Evolutionary conservation across 108 stramenopile species (phyloP).

Genomic region (Nannochloropsis salina): DNA sequence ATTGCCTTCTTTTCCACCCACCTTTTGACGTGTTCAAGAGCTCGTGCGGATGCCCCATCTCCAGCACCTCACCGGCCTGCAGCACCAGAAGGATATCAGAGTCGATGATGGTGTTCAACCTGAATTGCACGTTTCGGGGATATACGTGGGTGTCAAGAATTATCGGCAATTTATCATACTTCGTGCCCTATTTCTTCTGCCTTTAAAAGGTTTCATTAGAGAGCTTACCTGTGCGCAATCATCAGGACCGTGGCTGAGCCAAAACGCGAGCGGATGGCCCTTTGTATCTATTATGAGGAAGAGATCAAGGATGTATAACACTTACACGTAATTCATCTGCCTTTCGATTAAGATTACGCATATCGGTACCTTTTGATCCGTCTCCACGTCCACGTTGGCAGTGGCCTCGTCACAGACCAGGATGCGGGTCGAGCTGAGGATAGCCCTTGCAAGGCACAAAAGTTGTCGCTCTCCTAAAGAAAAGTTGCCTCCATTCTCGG

Average conservation of each 20-base stretch:
- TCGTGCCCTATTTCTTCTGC: background rate
- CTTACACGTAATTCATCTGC: too few relatives aligned
- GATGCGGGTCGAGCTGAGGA: constrained; percentile 32
- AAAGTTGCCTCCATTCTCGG: constrained; percentile 43
- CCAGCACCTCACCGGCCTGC: constrained; percentile 76
- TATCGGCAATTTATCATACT: background rate
- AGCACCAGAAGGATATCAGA: constrained; percentile 80
- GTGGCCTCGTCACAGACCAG: constrained; percentile 54
- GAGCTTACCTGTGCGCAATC: background rate
- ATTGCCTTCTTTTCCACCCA: background rate
- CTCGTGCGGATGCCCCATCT: constrained; percentile 71
- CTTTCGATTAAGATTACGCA: background rate
- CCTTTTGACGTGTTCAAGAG: constrained; percentile 56
- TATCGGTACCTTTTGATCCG: constrained; percentile 10
- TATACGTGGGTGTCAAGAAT: background rate
- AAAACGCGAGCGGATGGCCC: background rate
- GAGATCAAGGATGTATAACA: background rate
- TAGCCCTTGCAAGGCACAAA: constrained; percentile 50
- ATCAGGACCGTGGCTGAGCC: background rate
- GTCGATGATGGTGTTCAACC: constrained; percentile 92
- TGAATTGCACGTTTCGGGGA: constrained; percentile 62
- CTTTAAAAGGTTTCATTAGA: background rate
- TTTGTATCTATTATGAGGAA: background rate
- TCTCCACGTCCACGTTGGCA: constrained; percentile 38
- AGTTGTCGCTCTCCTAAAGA: constrained; percentile 54